Percentiles rank a stretch among this genome's conserved stretches.
phyloP scores from a whole-genome alignment of 2,329 filamentous ascomycete species.

The Pseudogymnoascus sp. region DNA sequence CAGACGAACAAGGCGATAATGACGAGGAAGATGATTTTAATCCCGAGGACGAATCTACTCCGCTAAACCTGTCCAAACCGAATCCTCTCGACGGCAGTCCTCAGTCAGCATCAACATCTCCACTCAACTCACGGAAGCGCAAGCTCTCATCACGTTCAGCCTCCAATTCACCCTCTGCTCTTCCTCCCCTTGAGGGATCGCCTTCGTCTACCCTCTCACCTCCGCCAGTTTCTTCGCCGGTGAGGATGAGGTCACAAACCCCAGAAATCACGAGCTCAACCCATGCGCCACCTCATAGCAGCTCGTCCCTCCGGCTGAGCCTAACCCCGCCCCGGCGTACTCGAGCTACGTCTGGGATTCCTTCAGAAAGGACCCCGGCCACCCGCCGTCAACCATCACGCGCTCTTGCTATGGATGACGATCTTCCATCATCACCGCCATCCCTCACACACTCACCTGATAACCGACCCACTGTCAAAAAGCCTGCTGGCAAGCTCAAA shows the following conservation, averaged over 20 bases:
- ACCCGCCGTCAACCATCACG: slow-evolving; percentile 13
- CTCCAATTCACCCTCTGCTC: slow-evolving; percentile 22
- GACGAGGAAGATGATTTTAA: slow-evolving; percentile 45
- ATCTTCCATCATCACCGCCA: slow-evolving; percentile 48
- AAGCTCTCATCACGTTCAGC: slow-evolving; percentile 35
- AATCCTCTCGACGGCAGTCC: slow-evolving; percentile 24
- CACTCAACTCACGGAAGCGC: slow-evolving; percentile 42
- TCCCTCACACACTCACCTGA: slow-evolving; percentile 62
- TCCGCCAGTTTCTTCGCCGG: slow-evolving; percentile 11
- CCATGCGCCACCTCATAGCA: slow-evolving; percentile 29
- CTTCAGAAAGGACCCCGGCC: slow-evolving; percentile 2
- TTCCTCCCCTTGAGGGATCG: slow-evolving; percentile 12
- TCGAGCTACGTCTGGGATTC: not conserved
- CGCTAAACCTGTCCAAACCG: slow-evolving; percentile 44
- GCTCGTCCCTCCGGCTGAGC: slow-evolving; percentile 19
- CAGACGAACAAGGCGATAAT: slow-evolving; percentile 34
- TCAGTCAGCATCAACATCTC: slow-evolving; percentile 30
- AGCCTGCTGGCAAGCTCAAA: slow-evolving; percentile 14
- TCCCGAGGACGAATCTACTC: slow-evolving; percentile 62
- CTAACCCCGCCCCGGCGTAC: not conserved
- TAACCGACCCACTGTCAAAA: slow-evolving; percentile 28
- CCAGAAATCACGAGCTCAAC: slow-evolving; percentile 27
- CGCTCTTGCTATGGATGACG: slow-evolving; percentile 16
- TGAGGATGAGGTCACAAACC: slow-evolving; percentile 11
- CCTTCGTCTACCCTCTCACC: slow-evolving; percentile 7